phyloP scores from a whole-genome alignment of 768 basidiomycete species.

The Hericium rajendrae region DNA sequence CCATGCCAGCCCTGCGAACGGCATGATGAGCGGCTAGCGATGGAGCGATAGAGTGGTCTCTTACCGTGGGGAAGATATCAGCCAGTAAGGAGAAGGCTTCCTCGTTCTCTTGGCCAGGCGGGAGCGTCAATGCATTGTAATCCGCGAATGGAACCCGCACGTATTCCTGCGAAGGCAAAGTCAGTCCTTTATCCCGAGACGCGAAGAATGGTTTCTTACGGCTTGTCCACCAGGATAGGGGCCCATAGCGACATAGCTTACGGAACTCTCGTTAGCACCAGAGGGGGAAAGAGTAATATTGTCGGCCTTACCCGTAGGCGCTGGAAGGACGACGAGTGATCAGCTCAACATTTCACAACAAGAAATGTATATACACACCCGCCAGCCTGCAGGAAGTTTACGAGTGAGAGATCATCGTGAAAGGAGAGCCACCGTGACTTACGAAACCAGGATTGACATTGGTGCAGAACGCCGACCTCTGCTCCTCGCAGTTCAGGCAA shows the following conservation, averaged over 20 bases:
- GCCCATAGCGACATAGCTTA: slow-evolving; percentile 47
- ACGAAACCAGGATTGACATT: slow-evolving; percentile 50
- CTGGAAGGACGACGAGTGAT: slow-evolving; percentile 16
- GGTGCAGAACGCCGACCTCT: slow-evolving; percentile 45
- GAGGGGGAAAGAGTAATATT: too few relatives aligned
- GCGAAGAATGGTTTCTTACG: slow-evolving; percentile 18
- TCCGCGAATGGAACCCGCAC: slow-evolving; percentile 48
- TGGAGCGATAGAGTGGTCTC: slow-evolving; percentile 3
- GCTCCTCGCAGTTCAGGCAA: slow-evolving; percentile 46
- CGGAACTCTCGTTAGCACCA: slow-evolving; percentile 1
- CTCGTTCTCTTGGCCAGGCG: slow-evolving; percentile 43
- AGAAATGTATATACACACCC: slow-evolving; percentile 23
- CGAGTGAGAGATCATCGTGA: neutral
- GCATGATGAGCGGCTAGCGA: too few relatives aligned
- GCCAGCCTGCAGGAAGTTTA: slow-evolving; percentile 27
- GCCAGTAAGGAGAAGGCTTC: slow-evolving; percentile 46
- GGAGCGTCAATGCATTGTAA: slow-evolving; percentile 43
- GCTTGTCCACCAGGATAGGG: slow-evolving; percentile 47
- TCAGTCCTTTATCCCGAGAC: neutral
- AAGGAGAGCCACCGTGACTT: slow-evolving; percentile 13
- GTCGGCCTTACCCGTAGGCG: slow-evolving; percentile 31
- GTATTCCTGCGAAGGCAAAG: slow-evolving; percentile 32
- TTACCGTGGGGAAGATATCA: slow-evolving; percentile 46
- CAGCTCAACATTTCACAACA: neutral
- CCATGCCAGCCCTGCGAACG: slow-evolving; percentile 39